These are phyloP conservation scores for Psophocarpus tetragonolobus DNA, from an alignment of 306 rosid genomes.

Conservation along the genomic window DNA sequence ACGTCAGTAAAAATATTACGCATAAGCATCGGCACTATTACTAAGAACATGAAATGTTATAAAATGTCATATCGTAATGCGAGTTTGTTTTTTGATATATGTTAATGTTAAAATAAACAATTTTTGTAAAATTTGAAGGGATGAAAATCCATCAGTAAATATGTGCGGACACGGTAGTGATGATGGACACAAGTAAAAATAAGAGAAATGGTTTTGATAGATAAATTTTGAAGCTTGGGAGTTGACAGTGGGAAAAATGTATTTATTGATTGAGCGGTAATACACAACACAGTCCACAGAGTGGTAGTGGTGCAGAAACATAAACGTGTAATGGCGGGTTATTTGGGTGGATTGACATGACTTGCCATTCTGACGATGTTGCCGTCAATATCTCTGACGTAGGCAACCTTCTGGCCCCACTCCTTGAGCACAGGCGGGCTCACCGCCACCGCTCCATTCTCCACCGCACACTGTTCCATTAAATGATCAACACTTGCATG, in stretches of 20 bases:
- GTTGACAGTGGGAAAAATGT: neutral
- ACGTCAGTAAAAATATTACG: too few relatives aligned
- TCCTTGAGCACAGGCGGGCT: constrained; percentile 72
- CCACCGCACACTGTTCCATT: constrained; percentile 71
- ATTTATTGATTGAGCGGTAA: neutral
- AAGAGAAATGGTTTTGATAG: too few relatives aligned
- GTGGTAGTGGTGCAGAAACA: neutral
- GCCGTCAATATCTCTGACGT: constrained; percentile 78
- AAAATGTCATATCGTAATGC: too few relatives aligned
- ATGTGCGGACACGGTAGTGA: neutral
- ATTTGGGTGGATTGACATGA: constrained; percentile 49
- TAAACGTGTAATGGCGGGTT: neutral
- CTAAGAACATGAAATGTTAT: too few relatives aligned
- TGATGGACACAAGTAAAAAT: neutral
- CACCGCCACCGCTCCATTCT: constrained; percentile 76
- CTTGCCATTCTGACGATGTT: constrained; percentile 78
- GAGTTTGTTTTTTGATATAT: too few relatives aligned
- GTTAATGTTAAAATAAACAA: too few relatives aligned
- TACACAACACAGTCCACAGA: neutral
- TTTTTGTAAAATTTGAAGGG: too few relatives aligned
- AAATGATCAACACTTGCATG: too few relatives aligned
- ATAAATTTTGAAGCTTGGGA: too few relatives aligned
- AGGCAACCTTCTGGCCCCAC: constrained; percentile 91
- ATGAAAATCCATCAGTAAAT: neutral
- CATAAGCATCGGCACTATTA: too few relatives aligned